Conservation (phyloP, 2,329 filamentous ascomycete species). For the Hypoxylon sp. region DNA sequence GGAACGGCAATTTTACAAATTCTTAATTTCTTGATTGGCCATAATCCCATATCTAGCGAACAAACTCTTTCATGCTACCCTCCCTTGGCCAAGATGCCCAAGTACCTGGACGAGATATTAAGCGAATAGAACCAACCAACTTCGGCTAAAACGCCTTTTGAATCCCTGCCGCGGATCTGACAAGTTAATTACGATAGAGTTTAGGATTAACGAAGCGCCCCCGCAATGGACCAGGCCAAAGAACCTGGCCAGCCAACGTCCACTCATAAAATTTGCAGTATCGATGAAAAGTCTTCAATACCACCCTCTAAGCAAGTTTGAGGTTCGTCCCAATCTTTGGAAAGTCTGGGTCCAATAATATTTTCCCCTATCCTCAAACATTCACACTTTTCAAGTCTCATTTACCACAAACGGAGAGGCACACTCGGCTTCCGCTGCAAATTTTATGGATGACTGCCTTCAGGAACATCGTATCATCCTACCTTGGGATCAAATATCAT, state of each 20-base stretch:
- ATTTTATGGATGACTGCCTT: constrained; percentile 25
- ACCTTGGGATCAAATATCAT: constrained; percentile 20
- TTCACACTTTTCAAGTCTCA: constrained; percentile 29
- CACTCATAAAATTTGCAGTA: constrained; percentile 30
- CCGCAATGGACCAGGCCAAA: constrained; percentile 32
- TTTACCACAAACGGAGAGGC: constrained; percentile 43
- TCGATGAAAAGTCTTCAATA: constrained; percentile 35
- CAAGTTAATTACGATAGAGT: constrained; percentile 46
- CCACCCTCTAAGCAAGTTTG: constrained; percentile 38
- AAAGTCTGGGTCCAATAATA: constrained; percentile 45
- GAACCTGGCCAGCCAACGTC: constrained; percentile 12
- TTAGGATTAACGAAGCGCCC: constrained; percentile 46
- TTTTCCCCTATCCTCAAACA: constrained; percentile 31
- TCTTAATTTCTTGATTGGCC: constrained; percentile 35
- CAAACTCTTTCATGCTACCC: constrained; percentile 21
- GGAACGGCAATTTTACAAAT: constrained; percentile 27
- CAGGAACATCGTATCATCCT: constrained; percentile 29
- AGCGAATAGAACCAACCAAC: constrained; percentile 44
- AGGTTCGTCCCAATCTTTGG: constrained; percentile 36
- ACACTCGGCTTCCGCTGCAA: constrained; percentile 32
- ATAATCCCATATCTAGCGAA: constrained; percentile 22
- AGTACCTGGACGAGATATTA: constrained; percentile 47
- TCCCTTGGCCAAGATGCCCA: constrained; percentile 44
- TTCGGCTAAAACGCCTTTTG: constrained; percentile 49
- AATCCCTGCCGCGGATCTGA: constrained; percentile 48